Base-by-base conservation (phyloP, 768 basidiomycete species). In the Polyporus arcularius region DNA sequence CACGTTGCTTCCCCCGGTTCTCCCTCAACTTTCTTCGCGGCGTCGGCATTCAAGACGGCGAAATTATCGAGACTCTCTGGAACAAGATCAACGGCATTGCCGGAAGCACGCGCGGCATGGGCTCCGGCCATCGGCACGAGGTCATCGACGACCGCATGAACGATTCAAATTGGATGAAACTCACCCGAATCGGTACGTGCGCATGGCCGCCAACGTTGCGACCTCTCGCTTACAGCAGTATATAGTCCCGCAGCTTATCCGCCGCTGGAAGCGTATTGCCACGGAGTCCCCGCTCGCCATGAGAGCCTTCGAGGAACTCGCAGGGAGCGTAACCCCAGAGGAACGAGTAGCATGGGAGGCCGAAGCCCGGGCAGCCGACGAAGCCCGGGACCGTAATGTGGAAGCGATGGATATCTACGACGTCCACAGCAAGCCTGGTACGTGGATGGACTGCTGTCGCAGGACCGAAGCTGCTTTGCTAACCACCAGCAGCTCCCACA, bases 11-110 rank as follows among this genome's bases (percentile, higher is more conserved):
- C 8, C 45, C 67, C 3, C 47, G 69, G 0, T 78, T 55, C 52
- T 65, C 68, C 2, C 65, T 67, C 0, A 65, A 61, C 15, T 76
- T 69, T 30, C 68, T 78, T 10, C 46, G 42, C 2, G 75, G 76
- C 0, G 65, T 63, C 0, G 71, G 73, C 0, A 62, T 72, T 8
- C 46, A 74, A 0, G 72, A 75, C 47, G 73, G 74, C 0, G 72
- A 78, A 43, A 74, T 77, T 3, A 31, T 78, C 8, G 75, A 77
- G 41, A 73, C 72, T 0, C 46, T 78, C 0, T 78, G 75, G 75
- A 56, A 68, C 0, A 31, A 57, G 0, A 57, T 76, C 0, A 77
- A 78, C 41, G 61, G 70, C 2, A 65, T 73, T 0, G 70, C 72
- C 0, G 32, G 65, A 0, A 70, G 66, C 9, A 68, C 69, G 0